Conservation (phyloP, 305 asterid species). For the Fraxinus floribunda region DNA sequence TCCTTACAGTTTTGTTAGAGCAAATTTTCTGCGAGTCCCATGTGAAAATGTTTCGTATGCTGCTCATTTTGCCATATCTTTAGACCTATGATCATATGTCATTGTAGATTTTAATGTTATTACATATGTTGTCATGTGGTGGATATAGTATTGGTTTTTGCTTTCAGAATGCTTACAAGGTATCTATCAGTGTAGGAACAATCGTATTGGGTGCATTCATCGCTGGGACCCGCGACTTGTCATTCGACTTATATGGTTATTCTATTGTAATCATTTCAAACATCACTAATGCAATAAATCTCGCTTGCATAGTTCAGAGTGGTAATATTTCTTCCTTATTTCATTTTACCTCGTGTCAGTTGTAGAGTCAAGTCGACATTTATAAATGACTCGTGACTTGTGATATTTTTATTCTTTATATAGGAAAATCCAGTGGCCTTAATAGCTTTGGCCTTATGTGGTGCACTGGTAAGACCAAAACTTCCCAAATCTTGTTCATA, state of each 20-base stretch:
- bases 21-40: not conserved
- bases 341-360: not conserved
- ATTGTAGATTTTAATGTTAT: not conserved
- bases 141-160: not conserved
- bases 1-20: not conserved
- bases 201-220: slow-evolving; percentile 27
- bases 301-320: slow-evolving; percentile 24
- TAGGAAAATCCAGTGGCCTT: slow-evolving; percentile 28
- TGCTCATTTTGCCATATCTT: not conserved
- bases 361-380: not conserved
- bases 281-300: slow-evolving; percentile 24
- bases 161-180: not conserved
- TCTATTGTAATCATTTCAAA: slow-evolving; percentile 23
- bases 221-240: slow-evolving; percentile 30
- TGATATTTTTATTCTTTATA: not conserved
- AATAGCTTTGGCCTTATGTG: slow-evolving; percentile 35
- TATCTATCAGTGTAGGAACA: slow-evolving; percentile 26
- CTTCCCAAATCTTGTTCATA: not conserved
- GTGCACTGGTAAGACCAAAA: slow-evolving; percentile 25
- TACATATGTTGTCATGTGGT: not conserved
- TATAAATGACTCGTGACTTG: not conserved
- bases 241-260: slow-evolving; percentile 23
- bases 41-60: not conserved
- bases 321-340: not conserved
- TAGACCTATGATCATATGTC: not conserved